A percentile compares a stretch with the other conserved stretches of the same genome.
Evolutionary conservation across 805 yeast species (phyloP).

Genomic region (Ogataea sp.): DNA sequence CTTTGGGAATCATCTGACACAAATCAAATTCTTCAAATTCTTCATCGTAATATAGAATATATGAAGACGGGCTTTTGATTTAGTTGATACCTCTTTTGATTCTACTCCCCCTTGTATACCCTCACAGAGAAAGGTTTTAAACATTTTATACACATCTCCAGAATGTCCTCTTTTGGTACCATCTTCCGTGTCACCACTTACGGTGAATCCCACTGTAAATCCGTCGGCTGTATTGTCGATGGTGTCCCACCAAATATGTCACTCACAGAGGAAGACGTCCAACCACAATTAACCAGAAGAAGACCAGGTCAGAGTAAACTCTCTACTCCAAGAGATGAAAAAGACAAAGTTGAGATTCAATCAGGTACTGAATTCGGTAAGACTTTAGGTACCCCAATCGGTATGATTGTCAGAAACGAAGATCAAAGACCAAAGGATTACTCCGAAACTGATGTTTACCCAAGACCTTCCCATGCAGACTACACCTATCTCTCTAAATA

Average conservation of each 20-base stretch:
- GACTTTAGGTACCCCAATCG: slow-evolving; percentile 93
- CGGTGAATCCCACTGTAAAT: slow-evolving; percentile 96
- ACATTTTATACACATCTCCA: no score
- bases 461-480: slow-evolving; percentile 98
- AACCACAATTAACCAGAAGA: slow-evolving; percentile 93
- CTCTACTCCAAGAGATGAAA: slow-evolving; percentile 93
- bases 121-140: no score
- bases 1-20: no score
- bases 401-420: slow-evolving; percentile 85
- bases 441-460: slow-evolving; percentile 89
- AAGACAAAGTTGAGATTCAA: slow-evolving; percentile 87
- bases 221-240: slow-evolving; percentile 97
- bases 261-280: slow-evolving; percentile 79
- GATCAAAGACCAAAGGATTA: slow-evolving; percentile 97
- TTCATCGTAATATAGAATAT: no score
- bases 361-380: slow-evolving; percentile 88
- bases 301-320: slow-evolving; percentile 95
- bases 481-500: slow-evolving; percentile 87
- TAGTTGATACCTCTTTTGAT: no score
- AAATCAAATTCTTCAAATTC: no score
- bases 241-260: slow-evolving; percentile 96
- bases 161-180: slow-evolving; percentile 72
- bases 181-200: slow-evolving; percentile 78
- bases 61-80: no score
- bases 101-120: no score